Evolutionary conservation across 129 eudicot species (phyloP), one percentile per base, ranked within the genome.

Genomic region (Chrysanthemum lavandulifolium): DNA sequence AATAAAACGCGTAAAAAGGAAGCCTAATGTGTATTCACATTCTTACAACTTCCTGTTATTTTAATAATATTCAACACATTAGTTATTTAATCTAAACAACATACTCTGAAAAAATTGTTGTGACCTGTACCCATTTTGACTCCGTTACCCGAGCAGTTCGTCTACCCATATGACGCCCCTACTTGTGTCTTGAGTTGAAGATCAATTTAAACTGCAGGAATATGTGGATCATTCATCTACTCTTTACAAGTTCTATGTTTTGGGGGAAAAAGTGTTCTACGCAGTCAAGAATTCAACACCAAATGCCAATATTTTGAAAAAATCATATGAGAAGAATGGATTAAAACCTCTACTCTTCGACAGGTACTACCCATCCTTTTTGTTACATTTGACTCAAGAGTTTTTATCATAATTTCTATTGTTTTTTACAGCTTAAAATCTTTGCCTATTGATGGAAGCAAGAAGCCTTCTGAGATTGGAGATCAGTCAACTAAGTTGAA

Each of bases 191-290:
- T 6, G 21, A 52, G 76, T 23, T 53, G 36, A 55, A 71, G 48
- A 12, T 60, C 70, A 66, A 81, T 36, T 74, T 36, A 18, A 76
- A 68, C 55, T 87, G 85, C 89, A 94, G 99, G 99, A 94, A 83
- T 94, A 94, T 60, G 97, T 94, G 67, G 92, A 94, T 80, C 99
- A 94, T 79, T 94, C 97, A 14, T 86, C 97, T 56, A 48, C 77
- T 61, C 71, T 94, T 49, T 90, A 78, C 83, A 94, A 94, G 77
- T 81, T 94, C 65, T 94, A 94, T 74, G 97, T 89, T 62, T 75
- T 94, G 85, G 98, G 98, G 68, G 85, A 81, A 63, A 74, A 87
- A 79, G 60, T 94, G 14, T 90, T 84, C 52, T 73, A 86, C 67
- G 92, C 96, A 36, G 84, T 94, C 71, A 94, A 88, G 75, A 90